These are phyloP conservation scores for Monosporascus sp. DNA, from an alignment of 2,329 filamentous ascomycete species.

Conservation along the genomic window DNA sequence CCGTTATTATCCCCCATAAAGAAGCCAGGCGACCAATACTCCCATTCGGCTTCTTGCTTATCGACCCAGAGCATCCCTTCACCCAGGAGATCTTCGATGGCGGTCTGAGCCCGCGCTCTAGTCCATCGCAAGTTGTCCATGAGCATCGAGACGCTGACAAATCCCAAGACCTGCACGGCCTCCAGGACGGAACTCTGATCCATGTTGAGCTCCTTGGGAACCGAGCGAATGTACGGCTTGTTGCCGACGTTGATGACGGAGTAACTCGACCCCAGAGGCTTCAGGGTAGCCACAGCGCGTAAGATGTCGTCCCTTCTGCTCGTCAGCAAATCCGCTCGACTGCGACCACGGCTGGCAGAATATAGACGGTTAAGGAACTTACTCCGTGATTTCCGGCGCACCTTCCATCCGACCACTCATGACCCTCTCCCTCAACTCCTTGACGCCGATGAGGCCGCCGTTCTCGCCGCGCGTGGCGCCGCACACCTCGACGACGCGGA, in stretches of 20 bases:
- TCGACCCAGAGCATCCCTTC: constrained; percentile 95
- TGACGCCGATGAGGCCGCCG: constrained; percentile 80
- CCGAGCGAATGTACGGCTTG: constrained; percentile 81
- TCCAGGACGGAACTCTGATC: constrained; percentile 92
- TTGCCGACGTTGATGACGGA: constrained; percentile 77
- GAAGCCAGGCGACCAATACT: constrained; percentile 87
- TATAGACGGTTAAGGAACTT: constrained; percentile 23
- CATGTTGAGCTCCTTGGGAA: constrained; percentile 91
- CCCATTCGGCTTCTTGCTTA: constrained; percentile 74
- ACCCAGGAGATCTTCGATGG: constrained; percentile 81
- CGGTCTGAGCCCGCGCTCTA: constrained; percentile 75
- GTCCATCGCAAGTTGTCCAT: constrained; percentile 84
- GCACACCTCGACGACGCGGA: constrained; percentile 92
- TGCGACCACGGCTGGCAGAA: not conserved
- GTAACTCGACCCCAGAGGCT: constrained; percentile 84
- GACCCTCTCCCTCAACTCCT: constrained; percentile 73
- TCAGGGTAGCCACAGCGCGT: constrained; percentile 79
- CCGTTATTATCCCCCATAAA: constrained; percentile 36
- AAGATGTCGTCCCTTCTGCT: constrained; percentile 74
- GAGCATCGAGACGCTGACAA: constrained; percentile 85
- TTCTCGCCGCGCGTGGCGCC: constrained; percentile 82
- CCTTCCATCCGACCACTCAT: constrained; percentile 69
- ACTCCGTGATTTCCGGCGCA: constrained; percentile 74
- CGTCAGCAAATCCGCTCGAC: not conserved
- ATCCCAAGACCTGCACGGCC: constrained; percentile 83